phyloP scores from a whole-genome alignment of 768 basidiomycete species.

The Suillus paluster region DNA sequence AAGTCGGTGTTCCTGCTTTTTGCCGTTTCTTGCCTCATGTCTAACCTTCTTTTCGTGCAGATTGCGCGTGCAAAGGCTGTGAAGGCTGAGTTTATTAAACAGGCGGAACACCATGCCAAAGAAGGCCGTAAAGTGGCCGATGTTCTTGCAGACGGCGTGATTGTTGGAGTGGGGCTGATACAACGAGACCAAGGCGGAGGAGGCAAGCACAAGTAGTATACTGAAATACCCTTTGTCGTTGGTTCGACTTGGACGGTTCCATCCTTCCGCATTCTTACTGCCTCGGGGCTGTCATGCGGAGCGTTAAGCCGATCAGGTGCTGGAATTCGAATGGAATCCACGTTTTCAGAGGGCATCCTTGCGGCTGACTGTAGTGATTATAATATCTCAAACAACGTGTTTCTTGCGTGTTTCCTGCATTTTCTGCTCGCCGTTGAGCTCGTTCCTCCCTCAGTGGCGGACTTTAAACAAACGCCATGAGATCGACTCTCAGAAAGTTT shows the following conservation, averaged over 20 bases:
- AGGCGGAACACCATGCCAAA: constrained; percentile 64
- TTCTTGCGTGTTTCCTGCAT: background rate
- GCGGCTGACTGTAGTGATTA: background rate
- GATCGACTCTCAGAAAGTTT: constrained; percentile 9
- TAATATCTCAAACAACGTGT: constrained; percentile 3
- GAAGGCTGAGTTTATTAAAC: constrained; percentile 71
- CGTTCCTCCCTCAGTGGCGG: constrained; percentile 7
- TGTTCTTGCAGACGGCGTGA: constrained; percentile 71
- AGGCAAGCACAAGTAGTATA: constrained; percentile 17
- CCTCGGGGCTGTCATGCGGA: background rate
- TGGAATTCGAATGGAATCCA: constrained; percentile 2
- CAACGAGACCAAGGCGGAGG: constrained; percentile 46
- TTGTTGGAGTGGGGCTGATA: constrained; percentile 78
- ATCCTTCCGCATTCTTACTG: background rate
- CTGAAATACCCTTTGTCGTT: constrained; percentile 6
- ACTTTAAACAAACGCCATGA: constrained; percentile 16
- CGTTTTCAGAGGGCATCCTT: constrained; percentile 2
- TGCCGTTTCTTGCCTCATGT: constrained; percentile 3
- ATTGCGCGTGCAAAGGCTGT: constrained; percentile 70
- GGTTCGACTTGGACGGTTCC: constrained; percentile 2
- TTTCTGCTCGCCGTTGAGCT: background rate
- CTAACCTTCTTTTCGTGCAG: constrained; percentile 34
- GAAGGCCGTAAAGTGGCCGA: constrained; percentile 76
- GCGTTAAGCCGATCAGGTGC: background rate
- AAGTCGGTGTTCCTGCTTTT: constrained; percentile 56